Evolutionary conservation across 306 rosid genomes (phyloP).

Genomic region (Alnus glutinosa): DNA sequence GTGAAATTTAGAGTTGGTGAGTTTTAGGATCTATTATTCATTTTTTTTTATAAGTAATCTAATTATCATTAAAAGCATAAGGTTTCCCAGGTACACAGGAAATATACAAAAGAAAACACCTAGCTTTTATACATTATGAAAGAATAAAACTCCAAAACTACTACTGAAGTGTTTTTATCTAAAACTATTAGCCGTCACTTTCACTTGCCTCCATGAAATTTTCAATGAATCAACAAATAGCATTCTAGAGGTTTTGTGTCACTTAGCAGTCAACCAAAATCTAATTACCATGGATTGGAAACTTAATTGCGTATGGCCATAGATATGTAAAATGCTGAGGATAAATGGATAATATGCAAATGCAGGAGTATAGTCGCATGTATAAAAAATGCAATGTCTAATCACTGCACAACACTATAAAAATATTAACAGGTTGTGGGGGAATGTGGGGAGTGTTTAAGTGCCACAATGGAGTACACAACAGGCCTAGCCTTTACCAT

Average conservation of each 20-base stretch:
- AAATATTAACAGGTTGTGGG: neutral
- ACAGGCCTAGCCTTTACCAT: neutral
- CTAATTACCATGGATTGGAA: neutral
- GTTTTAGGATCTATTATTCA: too few species aligned
- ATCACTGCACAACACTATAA: neutral
- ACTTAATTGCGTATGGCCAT: neutral
- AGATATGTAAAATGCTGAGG: neutral
- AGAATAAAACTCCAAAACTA: neutral
- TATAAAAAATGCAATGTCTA: neutral
- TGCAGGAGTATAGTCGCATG: neutral
- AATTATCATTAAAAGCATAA: too few species aligned
- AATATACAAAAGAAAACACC: too few species aligned
- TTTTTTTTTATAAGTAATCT: too few species aligned
- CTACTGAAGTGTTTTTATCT: neutral
- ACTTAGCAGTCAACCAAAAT: neutral
- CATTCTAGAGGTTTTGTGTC: neutral
- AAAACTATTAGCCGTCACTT: neutral
- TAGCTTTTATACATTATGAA: neutral
- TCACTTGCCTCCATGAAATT: neutral
- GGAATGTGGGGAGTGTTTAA: neutral
- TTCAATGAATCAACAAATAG: neutral
- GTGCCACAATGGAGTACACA: neutral
- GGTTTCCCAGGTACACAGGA: too few species aligned
- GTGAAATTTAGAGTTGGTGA: too few species aligned
- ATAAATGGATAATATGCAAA: neutral